Evolutionary conservation across 371 early-diverging fungal species (phyloP).

Genomic region (Apophysomyces trapeziformis): DNA sequence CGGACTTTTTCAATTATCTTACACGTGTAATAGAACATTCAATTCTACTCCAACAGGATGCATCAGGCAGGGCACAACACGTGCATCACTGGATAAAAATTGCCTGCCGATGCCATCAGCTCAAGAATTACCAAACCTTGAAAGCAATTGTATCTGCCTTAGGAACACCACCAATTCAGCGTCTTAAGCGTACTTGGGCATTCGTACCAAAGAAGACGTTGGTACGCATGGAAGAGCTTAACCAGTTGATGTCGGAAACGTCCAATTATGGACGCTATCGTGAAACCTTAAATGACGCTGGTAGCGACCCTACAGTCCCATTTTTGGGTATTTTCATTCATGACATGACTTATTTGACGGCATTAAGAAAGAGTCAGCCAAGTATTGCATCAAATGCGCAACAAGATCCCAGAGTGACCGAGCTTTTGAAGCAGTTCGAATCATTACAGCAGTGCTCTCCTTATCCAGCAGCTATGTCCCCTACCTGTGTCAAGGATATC

Average conservation of each 20-base stretch:
- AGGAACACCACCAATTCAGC: conserved; percentile 75
- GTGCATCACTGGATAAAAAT: conserved; percentile 79
- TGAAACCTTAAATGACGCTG: conserved; percentile 41
- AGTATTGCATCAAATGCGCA: conserved; percentile 30
- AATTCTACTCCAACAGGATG: conserved; percentile 64
- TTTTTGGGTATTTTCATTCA: conserved; percentile 80
- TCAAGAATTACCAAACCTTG: conserved; percentile 74
- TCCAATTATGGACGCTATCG: conserved; percentile 75
- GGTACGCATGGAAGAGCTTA: conserved; percentile 54
- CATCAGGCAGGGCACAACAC: conserved; percentile 65
- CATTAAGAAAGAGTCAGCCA: conserved; percentile 52
- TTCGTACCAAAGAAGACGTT: conserved; percentile 71
- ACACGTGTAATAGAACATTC: conserved; percentile 77
- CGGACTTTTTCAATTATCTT: conserved; percentile 84
- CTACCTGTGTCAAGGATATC: conserved; percentile 53
- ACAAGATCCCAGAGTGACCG: conserved; percentile 53
- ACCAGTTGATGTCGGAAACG: conserved; percentile 69
- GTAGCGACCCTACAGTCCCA: conserved; percentile 67
- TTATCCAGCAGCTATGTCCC: conserved; percentile 59
- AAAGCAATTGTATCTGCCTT: conserved; percentile 76
- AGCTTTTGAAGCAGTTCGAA: conserved; percentile 50
- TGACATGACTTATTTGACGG: conserved; percentile 76
- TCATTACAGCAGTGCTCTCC: conserved; percentile 64
- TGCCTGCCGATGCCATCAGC: conserved; percentile 60
- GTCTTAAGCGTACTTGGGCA: conserved; percentile 78